phyloP scores from a whole-genome alignment of 768 basidiomycete species.

The Termitomyces eurrhizus region DNA sequence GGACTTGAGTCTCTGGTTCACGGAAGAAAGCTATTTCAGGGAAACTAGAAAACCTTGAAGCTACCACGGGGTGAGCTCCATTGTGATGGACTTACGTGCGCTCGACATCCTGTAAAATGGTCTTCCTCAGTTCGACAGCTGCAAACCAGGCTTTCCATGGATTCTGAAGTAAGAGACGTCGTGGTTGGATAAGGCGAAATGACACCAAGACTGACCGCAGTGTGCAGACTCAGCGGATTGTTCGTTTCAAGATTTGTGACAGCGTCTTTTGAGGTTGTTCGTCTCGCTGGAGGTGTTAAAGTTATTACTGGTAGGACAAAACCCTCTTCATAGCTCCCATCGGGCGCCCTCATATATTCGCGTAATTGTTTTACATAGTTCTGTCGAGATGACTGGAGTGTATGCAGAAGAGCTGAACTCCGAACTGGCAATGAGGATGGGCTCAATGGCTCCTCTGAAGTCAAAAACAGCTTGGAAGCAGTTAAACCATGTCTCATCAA shows the following conservation, averaged over 20 bases:
- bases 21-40: constrained; percentile 96
- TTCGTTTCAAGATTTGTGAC: constrained; percentile 58
- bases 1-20: constrained; percentile 63
- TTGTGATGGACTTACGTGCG: constrained; percentile 64
- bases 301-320: constrained; percentile 54
- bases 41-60: constrained; percentile 50
- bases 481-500: constrained; percentile 15
- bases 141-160: constrained; percentile 96
- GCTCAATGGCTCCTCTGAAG: constrained; percentile 62
- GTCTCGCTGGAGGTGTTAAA: constrained; percentile 23
- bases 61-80: constrained; percentile 6
- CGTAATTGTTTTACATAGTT: constrained; percentile 55
- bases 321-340: constrained; percentile 77
- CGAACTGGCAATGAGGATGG: constrained; percentile 35
- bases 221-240: constrained; percentile 79
- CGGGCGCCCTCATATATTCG: constrained; percentile 78
- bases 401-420: constrained; percentile 31
- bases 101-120: constrained; percentile 92
- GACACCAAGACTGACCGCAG: constrained; percentile 45
- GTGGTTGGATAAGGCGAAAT: not conserved
- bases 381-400: constrained; percentile 47
- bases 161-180: constrained; percentile 48
- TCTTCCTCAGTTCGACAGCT: constrained; percentile 83
- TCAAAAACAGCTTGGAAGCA: constrained; percentile 59
- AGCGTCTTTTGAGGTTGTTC: constrained; percentile 21